Base-by-base conservation (phyloP, 2,329 filamentous ascomycete species). In the Purpureocillium takamizusanense region DNA sequence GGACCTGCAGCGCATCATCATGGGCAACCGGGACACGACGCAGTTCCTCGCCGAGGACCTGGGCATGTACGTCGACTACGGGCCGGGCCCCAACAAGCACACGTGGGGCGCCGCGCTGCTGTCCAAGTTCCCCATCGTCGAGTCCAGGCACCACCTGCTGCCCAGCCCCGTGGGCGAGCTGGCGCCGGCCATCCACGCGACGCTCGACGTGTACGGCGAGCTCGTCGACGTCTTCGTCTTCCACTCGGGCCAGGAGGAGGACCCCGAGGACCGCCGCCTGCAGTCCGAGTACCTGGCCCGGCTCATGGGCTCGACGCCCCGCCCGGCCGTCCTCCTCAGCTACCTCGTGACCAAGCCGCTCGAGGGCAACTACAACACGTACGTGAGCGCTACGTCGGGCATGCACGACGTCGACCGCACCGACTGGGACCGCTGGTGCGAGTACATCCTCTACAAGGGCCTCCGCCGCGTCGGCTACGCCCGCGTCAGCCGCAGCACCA, bases 341-440 rank as follows among this genome's bases (percentile, higher is more conserved):
- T 98, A 98, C 59, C 77, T 98, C 0, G 92, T 98, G 33, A 94
- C 86, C 16, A 86, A 84, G 60, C 92, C 92, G 0, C 72, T 83
- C 6, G 69, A 95, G 65, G 92, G 92, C 44, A 98, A 98, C 58
- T 98, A 98, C 68, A 90, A 97, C 59, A 95, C 81, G 0, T 97
- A 94, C 52, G 92, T 97, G 17, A 86, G 86, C 40, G 74, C 87
- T 38, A 68, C 69, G 41, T 94, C 85, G 42, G 86, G 88, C 9
- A 98, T 98, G 92, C 81, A 86, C 53, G 92, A 98, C 54, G 92
- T 98, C 36, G 92, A 98, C 54, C 76, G 81, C 0, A 81, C 72
- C 3, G 92, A 98, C 59, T 95, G 88, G 88, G 92, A 98, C 60
- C 73, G 92, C 39, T 98, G 92, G 92, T 98, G 92, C 67, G 90